phyloP scores from a whole-genome alignment of 345 rosid genomes.

The Fremontodendron californicum region DNA sequence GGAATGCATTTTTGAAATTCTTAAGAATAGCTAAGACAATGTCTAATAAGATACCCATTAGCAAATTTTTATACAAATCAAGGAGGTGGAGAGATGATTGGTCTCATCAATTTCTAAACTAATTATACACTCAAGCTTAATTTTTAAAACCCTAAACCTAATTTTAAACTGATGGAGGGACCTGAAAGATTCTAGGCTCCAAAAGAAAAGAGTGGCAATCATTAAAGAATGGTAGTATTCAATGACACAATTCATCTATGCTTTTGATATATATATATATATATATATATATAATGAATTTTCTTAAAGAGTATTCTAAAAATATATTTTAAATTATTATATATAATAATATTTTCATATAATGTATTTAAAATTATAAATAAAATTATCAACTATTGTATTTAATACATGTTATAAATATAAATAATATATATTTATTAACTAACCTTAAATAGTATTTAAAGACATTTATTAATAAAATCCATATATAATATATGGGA shows the following conservation, averaged over 20 bases:
- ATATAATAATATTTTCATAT: too few relatives aligned
- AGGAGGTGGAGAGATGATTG: constrained; percentile 42
- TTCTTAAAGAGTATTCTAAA: too few relatives aligned
- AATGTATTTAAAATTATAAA: too few relatives aligned
- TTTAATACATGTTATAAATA: too few relatives aligned
- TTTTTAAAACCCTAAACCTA: constrained; percentile 18
- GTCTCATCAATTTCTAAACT: constrained; percentile 29
- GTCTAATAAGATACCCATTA: background rate
- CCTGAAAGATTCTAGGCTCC: constrained; percentile 34
- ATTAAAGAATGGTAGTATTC: constrained; percentile 39
- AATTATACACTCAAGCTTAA: constrained; percentile 14
- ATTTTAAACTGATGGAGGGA: constrained; percentile 32
- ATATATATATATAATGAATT: too few relatives aligned
- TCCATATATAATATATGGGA: too few relatives aligned
- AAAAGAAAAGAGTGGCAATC: constrained; percentile 47
- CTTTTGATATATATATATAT: background rate
- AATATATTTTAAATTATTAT: too few relatives aligned
- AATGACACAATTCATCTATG: constrained; percentile 17
- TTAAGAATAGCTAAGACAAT: background rate
- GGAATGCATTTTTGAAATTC: background rate
- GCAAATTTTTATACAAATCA: background rate
- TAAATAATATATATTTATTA: too few relatives aligned
- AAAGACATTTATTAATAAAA: too few relatives aligned
- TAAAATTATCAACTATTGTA: too few relatives aligned
- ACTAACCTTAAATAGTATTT: too few relatives aligned